Evolutionary conservation across 164 flowering plant genomes (phyloP).

Genomic region (Macadamia tetraphylla): DNA sequence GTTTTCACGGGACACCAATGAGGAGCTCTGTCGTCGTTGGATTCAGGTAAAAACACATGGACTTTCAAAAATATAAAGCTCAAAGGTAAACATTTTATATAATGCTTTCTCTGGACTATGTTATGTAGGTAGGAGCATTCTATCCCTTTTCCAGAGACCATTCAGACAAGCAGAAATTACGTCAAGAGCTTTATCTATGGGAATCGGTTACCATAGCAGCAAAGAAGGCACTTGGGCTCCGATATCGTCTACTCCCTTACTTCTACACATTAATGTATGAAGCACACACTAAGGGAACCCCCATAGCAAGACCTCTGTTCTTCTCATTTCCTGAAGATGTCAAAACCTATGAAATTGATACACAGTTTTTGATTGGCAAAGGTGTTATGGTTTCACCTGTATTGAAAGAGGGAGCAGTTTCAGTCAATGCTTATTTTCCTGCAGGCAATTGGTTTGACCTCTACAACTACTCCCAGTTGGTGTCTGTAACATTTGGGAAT

Average conservation of each 20-base stretch:
- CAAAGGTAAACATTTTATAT: background rate
- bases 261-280: constrained; percentile 67
- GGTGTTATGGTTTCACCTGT: constrained; percentile 74
- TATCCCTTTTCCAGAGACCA: constrained; percentile 86
- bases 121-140: constrained; percentile 69
- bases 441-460: constrained; percentile 73
- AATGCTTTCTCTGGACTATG: background rate
- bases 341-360: constrained; percentile 43
- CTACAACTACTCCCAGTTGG: constrained; percentile 39
- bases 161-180: constrained; percentile 18
- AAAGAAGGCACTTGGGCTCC: constrained; percentile 39
- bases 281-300: constrained; percentile 53
- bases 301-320: constrained; percentile 74
- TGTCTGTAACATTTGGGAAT: constrained; percentile 34
- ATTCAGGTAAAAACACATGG: constrained; percentile 45
- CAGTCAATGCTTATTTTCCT: constrained; percentile 72
- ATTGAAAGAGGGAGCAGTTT: constrained; percentile 34
- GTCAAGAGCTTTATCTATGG: constrained; percentile 81
- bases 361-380: constrained; percentile 68
- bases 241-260: constrained; percentile 48
- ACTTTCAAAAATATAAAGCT: background rate
- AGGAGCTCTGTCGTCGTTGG: constrained; percentile 82
- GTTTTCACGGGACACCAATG: constrained; percentile 47
- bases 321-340: constrained; percentile 66
- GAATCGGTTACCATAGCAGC: constrained; percentile 57